phyloP scores from a whole-genome alignment of 1,139 yeast species.

The Diutina scorzettiae region DNA sequence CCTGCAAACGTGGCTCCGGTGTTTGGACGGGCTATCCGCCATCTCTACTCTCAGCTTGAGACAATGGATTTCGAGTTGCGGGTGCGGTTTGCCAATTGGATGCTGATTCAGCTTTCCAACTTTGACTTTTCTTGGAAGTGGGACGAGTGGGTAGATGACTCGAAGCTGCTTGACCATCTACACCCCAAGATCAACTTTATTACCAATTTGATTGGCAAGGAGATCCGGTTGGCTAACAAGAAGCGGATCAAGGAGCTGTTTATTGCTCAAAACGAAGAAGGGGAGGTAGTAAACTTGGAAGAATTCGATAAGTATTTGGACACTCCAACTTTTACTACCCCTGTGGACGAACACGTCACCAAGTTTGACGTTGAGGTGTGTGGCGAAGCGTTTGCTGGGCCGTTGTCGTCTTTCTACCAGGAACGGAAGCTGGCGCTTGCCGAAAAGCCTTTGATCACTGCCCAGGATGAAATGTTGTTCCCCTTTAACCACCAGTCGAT shows the following conservation, averaged over 20 bases:
- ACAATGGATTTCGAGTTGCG: conserved; percentile 67
- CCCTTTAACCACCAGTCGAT: conserved; percentile 25
- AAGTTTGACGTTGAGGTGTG: conserved; percentile 28
- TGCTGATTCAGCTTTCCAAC: conserved; percentile 84
- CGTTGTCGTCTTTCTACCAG: conserved; percentile 11
- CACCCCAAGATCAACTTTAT: conserved; percentile 74
- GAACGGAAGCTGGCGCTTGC: conserved; percentile 21
- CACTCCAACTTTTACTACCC: conserved; percentile 20
- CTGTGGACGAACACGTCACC: conserved; percentile 14
- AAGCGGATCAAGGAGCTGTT: conserved; percentile 65
- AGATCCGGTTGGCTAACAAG: conserved; percentile 62
- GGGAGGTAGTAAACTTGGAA: conserved; percentile 18
- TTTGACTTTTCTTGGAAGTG: conserved; percentile 97
- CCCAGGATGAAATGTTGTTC: conserved; percentile 31
- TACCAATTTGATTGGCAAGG: conserved; percentile 71
- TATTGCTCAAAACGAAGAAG: conserved; percentile 32
- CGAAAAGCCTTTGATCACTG: conserved; percentile 18
- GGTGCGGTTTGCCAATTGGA: conserved; percentile 77
- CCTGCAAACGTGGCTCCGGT: conserved; percentile 93
- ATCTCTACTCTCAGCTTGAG: conserved; percentile 58
- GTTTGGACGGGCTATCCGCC: conserved; percentile 86
- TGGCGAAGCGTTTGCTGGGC: conserved; percentile 20
- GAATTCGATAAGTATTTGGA: conserved; percentile 61
- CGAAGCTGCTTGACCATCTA: conserved; percentile 26
- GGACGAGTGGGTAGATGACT: conserved; percentile 81